These are phyloP conservation scores for Asterella californica DNA, from an alignment of 225 moss, liverwort and hornwort genomes.

Conservation along the genomic window DNA sequence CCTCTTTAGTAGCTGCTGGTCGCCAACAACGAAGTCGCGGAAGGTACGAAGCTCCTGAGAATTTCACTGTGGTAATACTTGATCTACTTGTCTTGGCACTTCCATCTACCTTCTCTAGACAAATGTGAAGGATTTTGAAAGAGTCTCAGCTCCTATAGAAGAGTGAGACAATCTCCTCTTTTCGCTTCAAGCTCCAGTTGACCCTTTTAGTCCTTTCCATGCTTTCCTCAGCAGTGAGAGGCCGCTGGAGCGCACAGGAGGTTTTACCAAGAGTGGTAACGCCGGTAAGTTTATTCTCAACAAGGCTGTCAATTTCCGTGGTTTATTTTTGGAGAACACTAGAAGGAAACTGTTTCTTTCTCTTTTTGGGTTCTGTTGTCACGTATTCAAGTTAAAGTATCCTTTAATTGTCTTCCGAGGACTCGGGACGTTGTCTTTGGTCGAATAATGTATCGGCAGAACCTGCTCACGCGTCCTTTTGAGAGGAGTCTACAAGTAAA, in stretches of 20 bases:
- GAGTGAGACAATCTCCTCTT: neutral
- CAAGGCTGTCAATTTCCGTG: neutral
- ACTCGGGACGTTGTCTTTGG: neutral
- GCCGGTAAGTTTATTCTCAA: slow-evolving; percentile 26
- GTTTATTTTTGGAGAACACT: neutral
- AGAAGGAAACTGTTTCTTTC: neutral
- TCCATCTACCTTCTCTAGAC: neutral
- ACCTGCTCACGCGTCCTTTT: neutral
- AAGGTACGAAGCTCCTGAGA: slow-evolving; percentile 45
- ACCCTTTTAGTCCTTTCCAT: neutral
- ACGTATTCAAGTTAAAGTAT: neutral
- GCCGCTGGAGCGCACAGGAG: slow-evolving; percentile 37
- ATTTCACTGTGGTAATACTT: neutral
- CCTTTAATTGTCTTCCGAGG: neutral
- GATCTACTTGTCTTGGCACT: neutral
- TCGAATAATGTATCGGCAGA: neutral
- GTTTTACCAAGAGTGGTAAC: slow-evolving; percentile 30
- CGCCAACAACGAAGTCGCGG: slow-evolving; percentile 56
- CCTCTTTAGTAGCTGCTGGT: slow-evolving; percentile 36
- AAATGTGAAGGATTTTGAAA: neutral
- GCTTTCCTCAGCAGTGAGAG: slow-evolving; percentile 43
- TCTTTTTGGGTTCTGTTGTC: neutral
- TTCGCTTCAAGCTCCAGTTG: neutral
- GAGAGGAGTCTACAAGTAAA: neutral
- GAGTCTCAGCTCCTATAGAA: neutral